phyloP scores from a whole-genome alignment of 164 flowering plant species.

The Vitis labrusca region DNA sequence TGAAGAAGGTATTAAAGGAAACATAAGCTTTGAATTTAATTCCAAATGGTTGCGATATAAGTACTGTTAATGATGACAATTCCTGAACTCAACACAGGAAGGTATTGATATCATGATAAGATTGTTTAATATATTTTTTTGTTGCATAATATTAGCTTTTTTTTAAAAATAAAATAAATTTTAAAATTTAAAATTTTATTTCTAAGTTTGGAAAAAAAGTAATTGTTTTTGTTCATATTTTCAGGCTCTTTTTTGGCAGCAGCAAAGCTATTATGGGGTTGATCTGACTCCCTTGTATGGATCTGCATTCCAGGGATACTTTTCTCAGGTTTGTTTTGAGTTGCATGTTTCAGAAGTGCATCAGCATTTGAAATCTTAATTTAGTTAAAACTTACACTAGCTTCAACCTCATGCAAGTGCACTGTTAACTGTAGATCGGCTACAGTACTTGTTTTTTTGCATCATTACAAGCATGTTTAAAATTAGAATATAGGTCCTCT shows the following conservation, averaged over 20 bases:
- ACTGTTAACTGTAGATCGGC: too few species aligned
- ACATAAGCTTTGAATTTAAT: not conserved
- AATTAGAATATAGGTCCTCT: too few species aligned
- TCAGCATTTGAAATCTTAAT: not conserved
- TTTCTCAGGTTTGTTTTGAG: conserved; percentile 63
- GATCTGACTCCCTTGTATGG: conserved; percentile 84
- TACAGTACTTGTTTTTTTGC: too few species aligned
- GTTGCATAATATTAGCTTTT: too few species aligned
- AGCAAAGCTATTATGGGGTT: conserved; percentile 89
- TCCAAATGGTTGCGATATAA: not conserved
- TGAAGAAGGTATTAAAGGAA: not conserved
- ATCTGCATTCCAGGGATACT: conserved; percentile 90
- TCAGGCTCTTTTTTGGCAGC: conserved; percentile 99
- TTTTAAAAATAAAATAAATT: too few species aligned
- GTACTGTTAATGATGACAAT: not conserved
- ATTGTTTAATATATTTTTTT: too few species aligned
- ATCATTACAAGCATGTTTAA: too few species aligned
- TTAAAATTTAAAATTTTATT: too few species aligned
- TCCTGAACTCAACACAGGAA: not conserved
- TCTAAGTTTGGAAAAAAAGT: too few species aligned
- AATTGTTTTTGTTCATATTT: conserved; percentile 4
- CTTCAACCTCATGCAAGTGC: too few species aligned
- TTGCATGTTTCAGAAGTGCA: conserved; percentile 4
- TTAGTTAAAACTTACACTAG: too few species aligned
- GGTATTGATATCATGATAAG: not conserved